phyloP scores from a whole-genome alignment of 1,139 yeast species.

The Tardiomyces digboiensis region DNA sequence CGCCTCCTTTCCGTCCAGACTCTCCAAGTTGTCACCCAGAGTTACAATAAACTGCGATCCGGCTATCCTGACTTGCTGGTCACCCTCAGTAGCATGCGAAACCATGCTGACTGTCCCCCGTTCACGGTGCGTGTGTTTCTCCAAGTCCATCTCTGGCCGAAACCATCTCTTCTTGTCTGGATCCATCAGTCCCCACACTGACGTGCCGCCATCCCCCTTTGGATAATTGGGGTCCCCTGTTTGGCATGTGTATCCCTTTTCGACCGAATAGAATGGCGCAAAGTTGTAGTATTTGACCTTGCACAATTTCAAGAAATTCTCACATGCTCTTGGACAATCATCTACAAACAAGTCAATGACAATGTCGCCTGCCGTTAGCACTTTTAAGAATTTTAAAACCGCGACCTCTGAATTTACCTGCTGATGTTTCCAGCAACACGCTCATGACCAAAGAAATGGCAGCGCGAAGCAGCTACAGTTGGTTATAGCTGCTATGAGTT shows the following conservation, averaged over 20 bases:
- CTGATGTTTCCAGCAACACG: slow-evolving; percentile 44
- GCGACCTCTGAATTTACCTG: not conserved
- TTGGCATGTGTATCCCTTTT: slow-evolving; percentile 30
- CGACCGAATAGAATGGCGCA: slow-evolving; percentile 38
- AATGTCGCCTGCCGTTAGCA: slow-evolving; percentile 29
- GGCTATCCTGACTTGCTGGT: slow-evolving; percentile 7
- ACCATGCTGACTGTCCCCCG: slow-evolving; percentile 35
- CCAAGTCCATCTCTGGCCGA: slow-evolving; percentile 11
- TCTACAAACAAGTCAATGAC: slow-evolving; percentile 42
- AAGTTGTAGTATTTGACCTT: slow-evolving; percentile 43
- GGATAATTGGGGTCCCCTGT: slow-evolving; percentile 45
- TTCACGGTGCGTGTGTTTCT: slow-evolving; percentile 16
- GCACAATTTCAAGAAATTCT: slow-evolving; percentile 48
- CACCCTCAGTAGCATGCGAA: slow-evolving; percentile 4
- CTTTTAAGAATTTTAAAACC: not conserved
- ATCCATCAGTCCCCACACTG: slow-evolving; percentile 27
- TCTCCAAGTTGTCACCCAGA: slow-evolving; percentile 16
- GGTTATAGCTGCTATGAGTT: too few species aligned
- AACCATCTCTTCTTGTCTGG: slow-evolving; percentile 11
- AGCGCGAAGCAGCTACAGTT: too few species aligned
- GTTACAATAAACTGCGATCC: slow-evolving; percentile 27
- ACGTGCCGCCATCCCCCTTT: slow-evolving; percentile 24
- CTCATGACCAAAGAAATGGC: too few species aligned
- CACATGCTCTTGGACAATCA: slow-evolving; percentile 31
- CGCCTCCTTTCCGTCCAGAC: slow-evolving; percentile 16